These are phyloP conservation scores for Nymphaea thermarum DNA, from an alignment of 164 flowering plant genomes.

Conservation along the genomic window DNA sequence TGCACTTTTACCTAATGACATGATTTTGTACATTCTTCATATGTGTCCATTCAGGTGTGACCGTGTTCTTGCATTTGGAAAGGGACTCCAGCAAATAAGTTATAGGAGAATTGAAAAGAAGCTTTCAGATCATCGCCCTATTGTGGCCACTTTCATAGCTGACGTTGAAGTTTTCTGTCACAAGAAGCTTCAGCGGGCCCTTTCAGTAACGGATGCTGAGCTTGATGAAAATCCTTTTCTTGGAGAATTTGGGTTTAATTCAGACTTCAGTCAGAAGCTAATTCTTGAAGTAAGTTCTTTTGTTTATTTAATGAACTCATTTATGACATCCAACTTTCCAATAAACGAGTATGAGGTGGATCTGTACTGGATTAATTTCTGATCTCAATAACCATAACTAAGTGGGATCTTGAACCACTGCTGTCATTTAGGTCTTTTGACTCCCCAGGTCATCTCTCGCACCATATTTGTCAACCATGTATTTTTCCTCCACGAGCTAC, in stretches of 20 bases:
- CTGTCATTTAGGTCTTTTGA: too few species aligned
- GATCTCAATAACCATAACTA: too few species aligned
- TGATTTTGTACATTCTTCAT: not conserved
- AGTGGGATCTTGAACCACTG: too few species aligned
- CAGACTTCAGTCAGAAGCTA: constrained; percentile 11
- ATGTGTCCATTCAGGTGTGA: constrained; percentile 58
- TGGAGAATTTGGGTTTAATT: constrained; percentile 22
- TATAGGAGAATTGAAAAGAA: constrained; percentile 59
- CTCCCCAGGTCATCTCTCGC: too few species aligned
- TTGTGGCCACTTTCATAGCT: constrained; percentile 55
- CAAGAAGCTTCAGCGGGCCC: constrained; percentile 69
- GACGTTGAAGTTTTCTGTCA: constrained; percentile 76
- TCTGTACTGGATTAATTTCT: too few species aligned
- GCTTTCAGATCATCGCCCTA: constrained; percentile 96
- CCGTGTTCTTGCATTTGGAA: constrained; percentile 80
- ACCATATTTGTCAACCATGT: too few species aligned
- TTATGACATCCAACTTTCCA: too few species aligned
- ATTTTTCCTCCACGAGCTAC: too few species aligned
- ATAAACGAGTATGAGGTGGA: too few species aligned
- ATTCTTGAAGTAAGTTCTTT: not conserved
- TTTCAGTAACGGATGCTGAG: constrained; percentile 78
- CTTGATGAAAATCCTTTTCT: constrained; percentile 33
- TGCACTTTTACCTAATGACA: not conserved
- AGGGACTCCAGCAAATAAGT: constrained; percentile 52
- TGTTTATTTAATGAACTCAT: too few species aligned